Evolutionary conservation across 1,284 basidiomycete species (phyloP), one percentile per base, ranked within the genome.

Genomic region (Sporisorium sorghi): DNA sequence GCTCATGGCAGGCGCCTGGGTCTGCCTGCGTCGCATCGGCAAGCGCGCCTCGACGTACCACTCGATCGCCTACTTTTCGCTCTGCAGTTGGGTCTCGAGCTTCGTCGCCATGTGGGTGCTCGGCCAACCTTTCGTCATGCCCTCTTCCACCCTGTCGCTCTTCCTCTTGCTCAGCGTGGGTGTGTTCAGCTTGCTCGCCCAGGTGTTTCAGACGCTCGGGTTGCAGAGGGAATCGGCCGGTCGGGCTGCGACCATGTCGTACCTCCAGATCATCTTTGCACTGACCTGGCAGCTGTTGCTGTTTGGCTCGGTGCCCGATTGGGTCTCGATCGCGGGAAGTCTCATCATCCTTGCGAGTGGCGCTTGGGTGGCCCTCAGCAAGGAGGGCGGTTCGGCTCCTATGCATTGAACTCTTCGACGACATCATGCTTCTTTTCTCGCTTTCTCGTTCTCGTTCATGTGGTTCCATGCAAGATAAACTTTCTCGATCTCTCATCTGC

Each of bases 41-140:
- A 90, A 88, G 73, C 88, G 89, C 0, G 91, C 91, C 3, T 90
- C 91, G 76, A 87, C 91, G 0, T 85, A 93, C 59, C 92, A 93
- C 80, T 88, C 88, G 17, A 87, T 92, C 73, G 86, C 87, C 2
- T 90, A 88, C 64, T 93, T 92, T 79, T 89, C 91, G 0, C 84
- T 88, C 26, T 87, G 89, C 77, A 90, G 89, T 66, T 87, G 90
- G 3, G 83, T 91, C 30, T 87, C 88, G 0, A 87, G 89, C 3
- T 82, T 86, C 12, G 72, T 89, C 43, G 66, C 57, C 47, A 78
- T 78, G 76, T 42, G 49, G 43, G 24, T 69, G 40, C 51, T 64
- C 35, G 43, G 50, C 15, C 58, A 76, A 32, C 60, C 61, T 1
- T 75, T 76, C 21, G 58, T 77, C n/a, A 47, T 76, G 6, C 77